Evolutionary conservation across 108 stramenopile genomes (phyloP).

Genomic region (Fistulifera pelliculosa): DNA sequence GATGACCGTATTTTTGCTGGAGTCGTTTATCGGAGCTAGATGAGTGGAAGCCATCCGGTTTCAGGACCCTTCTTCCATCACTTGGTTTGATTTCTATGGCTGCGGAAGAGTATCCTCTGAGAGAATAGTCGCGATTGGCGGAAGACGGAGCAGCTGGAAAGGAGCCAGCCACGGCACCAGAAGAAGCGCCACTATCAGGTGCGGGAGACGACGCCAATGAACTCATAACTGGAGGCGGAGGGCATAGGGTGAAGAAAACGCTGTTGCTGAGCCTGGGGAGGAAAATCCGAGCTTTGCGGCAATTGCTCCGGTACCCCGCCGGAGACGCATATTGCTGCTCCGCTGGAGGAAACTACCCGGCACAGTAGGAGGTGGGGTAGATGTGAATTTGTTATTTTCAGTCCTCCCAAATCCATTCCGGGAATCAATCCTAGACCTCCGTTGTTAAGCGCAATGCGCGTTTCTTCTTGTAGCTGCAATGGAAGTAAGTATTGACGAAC

Average conservation of each 20-base stretch:
- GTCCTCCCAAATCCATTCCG: constrained; percentile 75
- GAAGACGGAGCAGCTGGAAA: constrained; percentile 15
- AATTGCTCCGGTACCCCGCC: background rate
- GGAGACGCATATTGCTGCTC: constrained; percentile 4
- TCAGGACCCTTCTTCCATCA: constrained; percentile 15
- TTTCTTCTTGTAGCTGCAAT: constrained; percentile 74
- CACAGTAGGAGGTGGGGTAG: constrained; percentile 55
- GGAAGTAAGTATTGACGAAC: constrained; percentile 78
- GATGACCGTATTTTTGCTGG: constrained; percentile 79
- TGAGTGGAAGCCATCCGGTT: constrained; percentile 87
- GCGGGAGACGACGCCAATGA: background rate
- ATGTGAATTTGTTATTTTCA: constrained; percentile 38
- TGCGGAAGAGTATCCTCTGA: constrained; percentile 35
- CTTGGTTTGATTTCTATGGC: constrained; percentile 24
- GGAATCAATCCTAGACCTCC: constrained; percentile 66
- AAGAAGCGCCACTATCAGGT: background rate
- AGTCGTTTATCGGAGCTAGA: constrained; percentile 66
- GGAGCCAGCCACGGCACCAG: constrained; percentile 6
- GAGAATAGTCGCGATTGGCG: constrained; percentile 30
- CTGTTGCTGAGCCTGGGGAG: constrained; percentile 3
- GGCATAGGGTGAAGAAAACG: constrained; percentile 1
- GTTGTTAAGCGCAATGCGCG: constrained; percentile 61
- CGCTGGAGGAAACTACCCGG: constrained; percentile 5
- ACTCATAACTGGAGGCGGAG: constrained; percentile 5
- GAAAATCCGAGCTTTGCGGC: background rate